Percentiles rank a stretch among this genome's conserved stretches.
These are phyloP conservation scores for Venturia oleaginea DNA, from an alignment of 2,329 filamentous ascomycete species.

Conservation along the genomic window DNA sequence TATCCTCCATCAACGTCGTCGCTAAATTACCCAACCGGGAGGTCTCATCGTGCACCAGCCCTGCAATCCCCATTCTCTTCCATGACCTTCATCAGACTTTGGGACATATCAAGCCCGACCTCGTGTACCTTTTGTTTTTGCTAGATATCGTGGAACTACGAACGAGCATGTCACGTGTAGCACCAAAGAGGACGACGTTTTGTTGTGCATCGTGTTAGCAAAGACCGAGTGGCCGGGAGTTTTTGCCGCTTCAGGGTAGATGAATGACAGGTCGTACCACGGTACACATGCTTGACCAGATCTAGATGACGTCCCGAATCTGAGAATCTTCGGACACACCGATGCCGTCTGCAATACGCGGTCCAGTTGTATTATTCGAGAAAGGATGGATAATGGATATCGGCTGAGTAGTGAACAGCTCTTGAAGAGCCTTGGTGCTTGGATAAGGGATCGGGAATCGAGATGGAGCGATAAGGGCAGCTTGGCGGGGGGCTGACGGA, in stretches of 20 bases:
- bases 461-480: not conserved
- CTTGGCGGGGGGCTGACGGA: not conserved
- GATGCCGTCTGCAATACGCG: not conserved
- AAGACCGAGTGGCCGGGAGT: not conserved
- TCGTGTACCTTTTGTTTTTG: too few species aligned
- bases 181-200: too few species aligned
- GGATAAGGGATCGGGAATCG: not conserved
- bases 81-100: not conserved
- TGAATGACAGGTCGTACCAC: not conserved
- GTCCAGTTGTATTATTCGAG: too few species aligned
- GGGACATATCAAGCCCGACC: too few species aligned
- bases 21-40: too few species aligned
- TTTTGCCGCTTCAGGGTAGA: not conserved
- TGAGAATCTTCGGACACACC: not conserved
- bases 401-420: not conserved
- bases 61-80: too few species aligned
- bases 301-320: not conserved
- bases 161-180: too few species aligned
- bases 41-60: too few species aligned
- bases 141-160: too few species aligned
- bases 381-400: not conserved
- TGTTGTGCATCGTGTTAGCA: not conserved
- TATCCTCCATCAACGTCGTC: too few species aligned
- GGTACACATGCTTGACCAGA: not conserved
- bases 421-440: not conserved